phyloP scores from a whole-genome alignment of 371 early-diverging fungal genomes.

The Massospora cicadina region DNA sequence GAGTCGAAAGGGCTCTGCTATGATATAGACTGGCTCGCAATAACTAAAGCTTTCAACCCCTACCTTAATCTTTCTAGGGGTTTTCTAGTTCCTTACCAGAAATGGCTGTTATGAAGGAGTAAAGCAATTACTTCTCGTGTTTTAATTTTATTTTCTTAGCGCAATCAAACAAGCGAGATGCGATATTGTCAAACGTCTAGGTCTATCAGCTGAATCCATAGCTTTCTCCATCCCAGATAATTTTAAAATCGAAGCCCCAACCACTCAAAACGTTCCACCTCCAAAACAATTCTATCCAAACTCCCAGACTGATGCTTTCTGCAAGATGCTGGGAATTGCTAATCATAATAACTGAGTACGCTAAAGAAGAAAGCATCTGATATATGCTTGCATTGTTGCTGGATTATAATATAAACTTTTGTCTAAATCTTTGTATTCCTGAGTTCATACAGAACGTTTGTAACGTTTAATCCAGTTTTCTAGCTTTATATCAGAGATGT shows the following conservation, averaged over 20 bases:
- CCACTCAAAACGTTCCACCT: not conserved
- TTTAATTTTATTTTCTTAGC: too few species aligned
- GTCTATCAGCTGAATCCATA: not conserved
- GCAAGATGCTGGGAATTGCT: not conserved
- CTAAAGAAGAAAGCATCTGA: too few species aligned
- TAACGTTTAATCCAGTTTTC: too few species aligned
- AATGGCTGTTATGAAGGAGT: not conserved
- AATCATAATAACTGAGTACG: not conserved
- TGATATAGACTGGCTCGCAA: not conserved
- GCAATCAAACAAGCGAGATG: not conserved
- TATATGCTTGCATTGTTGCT: too few species aligned
- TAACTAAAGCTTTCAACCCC: not conserved
- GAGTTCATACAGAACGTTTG: too few species aligned
- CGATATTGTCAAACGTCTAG: not conserved
- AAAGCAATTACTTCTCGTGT: too few species aligned
- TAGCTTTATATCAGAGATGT: too few species aligned
- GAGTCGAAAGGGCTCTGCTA: not conserved
- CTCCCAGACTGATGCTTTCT: not conserved
- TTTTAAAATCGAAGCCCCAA: not conserved
- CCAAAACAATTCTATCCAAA: not conserved
- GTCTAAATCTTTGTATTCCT: too few species aligned
- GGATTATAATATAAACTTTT: too few species aligned
- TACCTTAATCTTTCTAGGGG: not conserved
- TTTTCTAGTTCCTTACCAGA: not conserved
- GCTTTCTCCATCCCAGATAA: not conserved